Percentiles rank a stretch among this genome's conserved stretches.
Conservation (phyloP, 1,284 basidiomycete genomes). For the Ustilago nuda region DNA sequence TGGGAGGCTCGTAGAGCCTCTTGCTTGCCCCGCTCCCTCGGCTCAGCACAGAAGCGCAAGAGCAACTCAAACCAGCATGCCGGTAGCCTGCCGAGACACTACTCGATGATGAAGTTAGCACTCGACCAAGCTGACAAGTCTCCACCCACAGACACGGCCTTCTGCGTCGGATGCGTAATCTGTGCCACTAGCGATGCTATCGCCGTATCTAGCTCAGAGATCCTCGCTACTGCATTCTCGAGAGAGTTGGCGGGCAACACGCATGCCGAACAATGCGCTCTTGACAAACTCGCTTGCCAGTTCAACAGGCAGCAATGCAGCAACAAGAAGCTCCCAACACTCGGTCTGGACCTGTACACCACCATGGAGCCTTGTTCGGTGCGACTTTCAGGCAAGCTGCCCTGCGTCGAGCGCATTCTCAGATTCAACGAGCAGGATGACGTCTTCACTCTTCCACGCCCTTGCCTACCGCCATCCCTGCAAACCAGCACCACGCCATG, state of each 20-base stretch:
- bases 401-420: conserved; percentile 88
- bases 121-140: conserved; percentile 81
- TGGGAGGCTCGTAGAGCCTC: conserved; percentile 69
- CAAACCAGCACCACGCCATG: background rate
- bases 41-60: conserved; percentile 22
- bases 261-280: conserved; percentile 95
- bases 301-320: conserved; percentile 10
- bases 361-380: conserved; percentile 97
- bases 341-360: conserved; percentile 82
- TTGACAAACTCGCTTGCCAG: conserved; percentile 76
- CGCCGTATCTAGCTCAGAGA: background rate
- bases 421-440: conserved; percentile 65
- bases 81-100: conserved; percentile 41
- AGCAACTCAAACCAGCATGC: conserved; percentile 3
- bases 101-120: conserved; percentile 76
- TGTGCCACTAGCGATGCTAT: conserved; percentile 70
- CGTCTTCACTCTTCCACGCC: conserved; percentile 17
- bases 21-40: conserved; percentile 46
- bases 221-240: conserved; percentile 87
- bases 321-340: background rate
- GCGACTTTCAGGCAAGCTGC: conserved; percentile 84
- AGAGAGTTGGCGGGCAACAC: conserved; percentile 92
- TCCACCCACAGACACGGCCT: conserved; percentile 80
- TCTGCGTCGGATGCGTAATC: conserved; percentile 92
- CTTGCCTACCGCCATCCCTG: background rate